Percentiles rank a stretch among this genome's conserved stretches.
Conservation (phyloP, 208 protist species). For the Trypanosoma conorhini region DNA sequence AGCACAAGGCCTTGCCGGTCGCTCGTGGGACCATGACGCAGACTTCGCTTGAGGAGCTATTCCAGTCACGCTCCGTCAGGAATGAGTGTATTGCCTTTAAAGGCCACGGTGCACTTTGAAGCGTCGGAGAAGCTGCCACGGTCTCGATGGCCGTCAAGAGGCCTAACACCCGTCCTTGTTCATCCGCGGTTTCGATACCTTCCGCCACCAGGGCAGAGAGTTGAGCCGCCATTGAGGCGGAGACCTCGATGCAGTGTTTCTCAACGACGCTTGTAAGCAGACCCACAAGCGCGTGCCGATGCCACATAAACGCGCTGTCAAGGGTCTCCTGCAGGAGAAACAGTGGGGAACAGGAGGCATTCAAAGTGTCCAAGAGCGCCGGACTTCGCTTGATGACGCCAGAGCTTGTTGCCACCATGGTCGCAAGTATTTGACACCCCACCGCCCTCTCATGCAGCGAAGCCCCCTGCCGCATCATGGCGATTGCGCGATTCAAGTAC, state of each 20-base stretch:
- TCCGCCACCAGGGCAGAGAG: conserved; percentile 45
- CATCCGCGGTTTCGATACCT: conserved; percentile 45
- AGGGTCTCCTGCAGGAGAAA: conserved; percentile 56
- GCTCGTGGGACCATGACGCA: conserved; percentile 42
- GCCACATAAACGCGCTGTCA: conserved; percentile 55
- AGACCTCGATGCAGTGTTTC: conserved; percentile 74
- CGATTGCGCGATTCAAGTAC: conserved; percentile 34
- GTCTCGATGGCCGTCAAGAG: conserved; percentile 55
- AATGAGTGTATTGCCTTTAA: conserved; percentile 52
- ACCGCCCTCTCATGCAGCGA: conserved; percentile 38
- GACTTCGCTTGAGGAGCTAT: conserved; percentile 35
- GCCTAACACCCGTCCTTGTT: conserved; percentile 53
- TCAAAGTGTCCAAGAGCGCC: conserved; percentile 66
- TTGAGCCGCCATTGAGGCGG: conserved; percentile 38
- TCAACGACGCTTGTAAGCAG: conserved; percentile 69
- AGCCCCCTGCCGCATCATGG: conserved; percentile 29
- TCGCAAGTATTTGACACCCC: conserved; percentile 66
- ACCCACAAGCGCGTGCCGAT: conserved; percentile 57
- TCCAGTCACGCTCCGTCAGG: conserved; percentile 60
- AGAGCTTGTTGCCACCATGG: conserved; percentile 54
- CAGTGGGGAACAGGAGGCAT: conserved; percentile 42
- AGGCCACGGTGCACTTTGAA: conserved; percentile 63
- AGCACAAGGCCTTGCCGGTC: conserved; percentile 34
- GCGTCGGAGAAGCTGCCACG: conserved; percentile 45
- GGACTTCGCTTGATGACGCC: conserved; percentile 73